phyloP scores from a whole-genome alignment of 83 land plant species.

The Thuja plicata region DNA sequence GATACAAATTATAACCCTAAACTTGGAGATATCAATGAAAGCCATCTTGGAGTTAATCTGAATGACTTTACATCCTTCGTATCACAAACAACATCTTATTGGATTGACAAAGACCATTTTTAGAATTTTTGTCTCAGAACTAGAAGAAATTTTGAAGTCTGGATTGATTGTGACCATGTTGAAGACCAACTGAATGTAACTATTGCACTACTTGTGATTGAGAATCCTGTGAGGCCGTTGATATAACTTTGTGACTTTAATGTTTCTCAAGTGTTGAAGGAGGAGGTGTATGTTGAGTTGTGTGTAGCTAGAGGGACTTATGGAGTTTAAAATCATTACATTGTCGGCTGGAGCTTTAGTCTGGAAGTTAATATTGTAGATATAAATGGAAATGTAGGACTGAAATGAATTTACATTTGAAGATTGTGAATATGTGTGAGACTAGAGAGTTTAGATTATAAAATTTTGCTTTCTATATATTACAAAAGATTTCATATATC shows the following conservation, averaged over 20 bases:
- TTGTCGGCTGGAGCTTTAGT: constrained; percentile 15
- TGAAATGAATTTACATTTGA: background rate
- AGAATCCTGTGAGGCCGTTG: background rate
- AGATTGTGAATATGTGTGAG: background rate
- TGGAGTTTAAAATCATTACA: background rate
- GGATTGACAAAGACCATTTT: background rate
- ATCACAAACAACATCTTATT: background rate
- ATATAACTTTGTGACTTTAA: background rate
- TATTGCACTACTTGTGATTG: background rate
- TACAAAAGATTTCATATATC: too few species aligned
- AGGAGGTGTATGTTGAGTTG: background rate
- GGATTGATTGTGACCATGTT: constrained; percentile 15
- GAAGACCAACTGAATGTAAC: background rate
- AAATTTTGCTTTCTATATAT: too few species aligned
- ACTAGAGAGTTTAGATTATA: too few species aligned
- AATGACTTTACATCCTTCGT: background rate
- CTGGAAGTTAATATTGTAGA: background rate
- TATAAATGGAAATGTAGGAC: background rate
- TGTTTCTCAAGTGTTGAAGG: background rate
- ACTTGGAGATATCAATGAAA: background rate
- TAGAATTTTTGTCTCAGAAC: background rate
- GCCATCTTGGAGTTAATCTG: constrained; percentile 10
- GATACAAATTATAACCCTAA: background rate
- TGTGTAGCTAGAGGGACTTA: background rate
- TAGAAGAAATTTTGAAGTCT: background rate